phyloP scores from a whole-genome alignment of 257 asterid genomes.

The Agastache rugosa region DNA sequence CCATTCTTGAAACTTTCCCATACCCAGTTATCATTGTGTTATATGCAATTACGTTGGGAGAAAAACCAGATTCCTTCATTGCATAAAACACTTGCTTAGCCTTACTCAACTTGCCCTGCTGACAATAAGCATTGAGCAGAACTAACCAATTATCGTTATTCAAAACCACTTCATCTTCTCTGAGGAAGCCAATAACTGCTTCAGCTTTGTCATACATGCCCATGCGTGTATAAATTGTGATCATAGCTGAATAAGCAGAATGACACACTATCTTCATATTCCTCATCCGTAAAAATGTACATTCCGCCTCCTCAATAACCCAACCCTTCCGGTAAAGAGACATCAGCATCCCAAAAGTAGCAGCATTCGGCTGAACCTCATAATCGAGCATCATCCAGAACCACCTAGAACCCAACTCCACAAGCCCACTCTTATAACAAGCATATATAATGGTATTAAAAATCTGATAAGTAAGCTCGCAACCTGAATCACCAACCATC shows the following conservation, averaged over 20 bases:
- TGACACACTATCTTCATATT: constrained; percentile 59
- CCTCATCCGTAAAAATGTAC: constrained; percentile 76
- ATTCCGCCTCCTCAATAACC: constrained; percentile 79
- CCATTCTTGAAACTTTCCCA: constrained; percentile 75
- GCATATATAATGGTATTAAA: constrained; percentile 81
- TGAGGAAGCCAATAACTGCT: constrained; percentile 62
- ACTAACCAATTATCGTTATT: constrained; percentile 87
- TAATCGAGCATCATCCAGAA: constrained; percentile 74
- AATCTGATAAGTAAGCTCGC: constrained; percentile 57
- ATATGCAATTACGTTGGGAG: constrained; percentile 75
- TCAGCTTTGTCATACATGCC: constrained; percentile 77
- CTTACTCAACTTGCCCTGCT: constrained; percentile 75
- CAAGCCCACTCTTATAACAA: constrained; percentile 68
- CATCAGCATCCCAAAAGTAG: constrained; percentile 94
- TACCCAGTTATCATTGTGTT: constrained; percentile 89
- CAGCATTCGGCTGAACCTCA: constrained; percentile 69
- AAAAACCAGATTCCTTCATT: constrained; percentile 71
- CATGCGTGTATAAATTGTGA: constrained; percentile 76
- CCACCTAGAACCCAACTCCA: constrained; percentile 69
- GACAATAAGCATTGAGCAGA: constrained; percentile 84
- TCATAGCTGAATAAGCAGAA: constrained; percentile 89
- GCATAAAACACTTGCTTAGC: constrained; percentile 61
- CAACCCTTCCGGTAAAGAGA: constrained; percentile 74
- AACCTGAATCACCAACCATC: constrained; percentile 54
- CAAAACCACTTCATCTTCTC: constrained; percentile 65